Percentiles rank a stretch among this genome's conserved stretches.
Evolutionary conservation across 2,329 filamentous ascomycete species (phyloP).

Genomic region (Calonectria montana): DNA sequence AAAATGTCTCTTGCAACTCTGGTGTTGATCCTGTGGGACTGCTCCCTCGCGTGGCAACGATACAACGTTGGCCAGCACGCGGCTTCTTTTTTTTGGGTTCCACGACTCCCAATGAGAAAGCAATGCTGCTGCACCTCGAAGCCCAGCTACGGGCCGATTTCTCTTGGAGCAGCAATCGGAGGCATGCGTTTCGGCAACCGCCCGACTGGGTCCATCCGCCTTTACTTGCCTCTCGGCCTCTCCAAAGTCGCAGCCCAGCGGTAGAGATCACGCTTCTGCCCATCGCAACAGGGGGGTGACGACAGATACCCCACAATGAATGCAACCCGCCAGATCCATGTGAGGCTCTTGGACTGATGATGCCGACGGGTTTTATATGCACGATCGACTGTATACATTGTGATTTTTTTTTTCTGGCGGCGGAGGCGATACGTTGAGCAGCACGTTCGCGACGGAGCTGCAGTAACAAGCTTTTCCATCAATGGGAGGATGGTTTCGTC

Average conservation of each 20-base stretch:
- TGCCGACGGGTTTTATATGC: background rate
- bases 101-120: background rate
- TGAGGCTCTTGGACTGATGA: slow-evolving; percentile 2
- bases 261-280: background rate
- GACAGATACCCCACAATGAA: background rate
- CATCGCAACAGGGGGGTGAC: background rate
- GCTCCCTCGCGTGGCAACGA: background rate
- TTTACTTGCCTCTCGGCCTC: background rate
- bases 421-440: background rate
- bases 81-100: background rate
- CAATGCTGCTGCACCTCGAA: background rate
- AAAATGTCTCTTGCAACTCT: background rate
- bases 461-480: background rate
- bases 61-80: background rate
- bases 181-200: background rate
- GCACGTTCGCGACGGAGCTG: background rate
- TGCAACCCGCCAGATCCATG: background rate
- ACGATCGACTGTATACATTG: background rate
- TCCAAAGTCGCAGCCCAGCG: too few relatives aligned
- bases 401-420: too few relatives aligned
- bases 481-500: background rate
- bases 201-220: background rate
- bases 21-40: slow-evolving; percentile 2
- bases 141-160: background rate
- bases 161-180: background rate